Percentiles rank a stretch among this genome's conserved stretches.
Evolutionary conservation across 73 alveolate species (phyloP).

Genomic region (Tetrahymena thermophila): DNA sequence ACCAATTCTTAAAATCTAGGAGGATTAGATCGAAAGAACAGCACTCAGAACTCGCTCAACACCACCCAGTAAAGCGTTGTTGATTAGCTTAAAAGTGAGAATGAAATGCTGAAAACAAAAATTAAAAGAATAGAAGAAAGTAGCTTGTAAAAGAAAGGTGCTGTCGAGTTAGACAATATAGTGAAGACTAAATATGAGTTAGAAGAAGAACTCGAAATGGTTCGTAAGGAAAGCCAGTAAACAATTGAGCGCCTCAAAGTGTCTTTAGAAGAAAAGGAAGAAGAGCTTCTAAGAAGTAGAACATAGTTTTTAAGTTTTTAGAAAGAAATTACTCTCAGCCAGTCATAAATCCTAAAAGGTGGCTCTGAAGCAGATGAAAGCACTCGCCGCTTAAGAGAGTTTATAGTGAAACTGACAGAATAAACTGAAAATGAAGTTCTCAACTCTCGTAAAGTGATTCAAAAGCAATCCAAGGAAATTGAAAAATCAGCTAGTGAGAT

Average conservation of each 20-base stretch:
- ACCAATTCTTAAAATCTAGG: background rate
- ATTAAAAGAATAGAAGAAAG: background rate
- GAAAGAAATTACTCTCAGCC: background rate
- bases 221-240: background rate
- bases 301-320: background rate
- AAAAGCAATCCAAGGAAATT: background rate
- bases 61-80: background rate
- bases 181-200: background rate
- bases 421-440: background rate
- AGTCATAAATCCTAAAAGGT: background rate
- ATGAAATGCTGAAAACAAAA: background rate
- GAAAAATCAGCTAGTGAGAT: background rate
- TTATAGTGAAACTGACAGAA: background rate
- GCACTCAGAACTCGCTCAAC: background rate
- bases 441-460: background rate
- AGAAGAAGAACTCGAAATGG: background rate
- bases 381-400: background rate
- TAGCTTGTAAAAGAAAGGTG: background rate
- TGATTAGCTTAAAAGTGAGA: background rate
- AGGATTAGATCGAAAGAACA: background rate
- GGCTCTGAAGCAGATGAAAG: background rate
- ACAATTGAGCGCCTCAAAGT: background rate
- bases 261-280: background rate
- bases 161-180: background rate
- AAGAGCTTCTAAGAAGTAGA: background rate